Conservation (phyloP, 805 yeast genomes). For the Yarrowia divulgata region DNA sequence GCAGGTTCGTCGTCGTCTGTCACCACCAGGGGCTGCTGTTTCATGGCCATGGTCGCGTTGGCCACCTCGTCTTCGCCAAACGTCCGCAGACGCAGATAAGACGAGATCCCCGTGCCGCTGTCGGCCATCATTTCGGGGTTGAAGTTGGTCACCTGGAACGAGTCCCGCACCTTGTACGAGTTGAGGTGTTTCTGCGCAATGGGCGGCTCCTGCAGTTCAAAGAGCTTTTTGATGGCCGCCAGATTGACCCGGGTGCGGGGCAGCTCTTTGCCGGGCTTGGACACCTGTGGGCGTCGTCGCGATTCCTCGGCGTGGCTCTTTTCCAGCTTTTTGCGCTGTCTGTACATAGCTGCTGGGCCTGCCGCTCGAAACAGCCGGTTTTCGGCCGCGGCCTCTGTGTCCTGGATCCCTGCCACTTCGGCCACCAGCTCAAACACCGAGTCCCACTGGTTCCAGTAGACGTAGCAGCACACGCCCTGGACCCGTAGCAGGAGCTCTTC, state of each 20-base stretch:
- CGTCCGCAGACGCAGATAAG: conserved; percentile 20
- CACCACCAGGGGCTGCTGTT: neutral
- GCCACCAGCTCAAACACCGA: conserved; percentile 47
- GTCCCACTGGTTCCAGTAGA: conserved; percentile 51
- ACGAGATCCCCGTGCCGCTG: conserved; percentile 13
- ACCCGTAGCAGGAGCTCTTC: conserved; percentile 46
- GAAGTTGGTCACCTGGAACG: conserved; percentile 26
- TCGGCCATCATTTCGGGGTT: conserved; percentile 34
- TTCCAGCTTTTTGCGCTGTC: conserved; percentile 44
- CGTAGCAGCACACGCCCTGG: conserved; percentile 48
- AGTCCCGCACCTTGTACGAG: conserved; percentile 35
- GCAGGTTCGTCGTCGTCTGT: conserved; percentile 3
- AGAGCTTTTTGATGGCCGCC: conserved; percentile 38
- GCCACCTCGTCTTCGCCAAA: conserved; percentile 29
- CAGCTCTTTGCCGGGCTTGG: conserved; percentile 21
- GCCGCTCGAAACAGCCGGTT: conserved; percentile 49
- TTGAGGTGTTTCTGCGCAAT: conserved; percentile 35
- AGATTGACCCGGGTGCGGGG: conserved; percentile 32
- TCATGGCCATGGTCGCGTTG: neutral
- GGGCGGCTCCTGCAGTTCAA: conserved; percentile 38
- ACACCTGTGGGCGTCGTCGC: conserved; percentile 38
- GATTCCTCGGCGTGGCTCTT: conserved; percentile 44
- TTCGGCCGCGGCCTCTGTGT: conserved; percentile 45
- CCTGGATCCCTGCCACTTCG: conserved; percentile 46
- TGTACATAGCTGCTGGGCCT: conserved; percentile 49